Percentiles rank a stretch among this genome's conserved stretches.
Conservation (phyloP, 805 yeast species). For the Metschnikowia proteae region DNA sequence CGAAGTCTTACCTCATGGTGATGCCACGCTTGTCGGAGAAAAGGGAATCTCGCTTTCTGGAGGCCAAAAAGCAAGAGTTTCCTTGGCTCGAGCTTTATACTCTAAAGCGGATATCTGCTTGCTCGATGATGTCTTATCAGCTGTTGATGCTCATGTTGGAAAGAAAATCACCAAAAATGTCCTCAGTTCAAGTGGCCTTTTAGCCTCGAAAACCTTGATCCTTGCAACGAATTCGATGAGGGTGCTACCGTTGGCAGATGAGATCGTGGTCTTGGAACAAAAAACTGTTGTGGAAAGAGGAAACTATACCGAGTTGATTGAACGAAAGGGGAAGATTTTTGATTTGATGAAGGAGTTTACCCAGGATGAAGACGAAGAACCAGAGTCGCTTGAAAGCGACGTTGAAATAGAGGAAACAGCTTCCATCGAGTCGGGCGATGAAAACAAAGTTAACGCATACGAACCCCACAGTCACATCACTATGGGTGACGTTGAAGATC, state of each 20-base stretch:
- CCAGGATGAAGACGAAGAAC: conserved; percentile 15
- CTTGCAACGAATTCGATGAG: conserved; percentile 57
- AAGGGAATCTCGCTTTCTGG: conserved; percentile 60
- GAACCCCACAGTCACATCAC: conserved; percentile 13
- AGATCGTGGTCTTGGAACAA: conserved; percentile 54
- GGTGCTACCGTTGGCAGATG: conserved; percentile 55
- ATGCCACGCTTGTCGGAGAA: conserved; percentile 54
- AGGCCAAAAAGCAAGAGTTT: conserved; percentile 62
- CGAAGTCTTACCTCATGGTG: conserved; percentile 48
- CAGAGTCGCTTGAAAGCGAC: conserved; percentile 12
- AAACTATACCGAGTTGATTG: conserved; percentile 47
- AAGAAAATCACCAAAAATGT: conserved; percentile 50
- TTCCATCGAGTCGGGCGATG: conserved; percentile 9
- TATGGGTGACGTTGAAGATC: conserved; percentile 22
- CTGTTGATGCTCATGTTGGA: conserved; percentile 72
- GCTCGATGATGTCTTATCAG: conserved; percentile 64
- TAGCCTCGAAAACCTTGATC: conserved; percentile 50
- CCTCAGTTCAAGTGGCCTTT: conserved; percentile 44
- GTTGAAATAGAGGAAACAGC: conserved; percentile 9
- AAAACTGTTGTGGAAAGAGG: conserved; percentile 57
- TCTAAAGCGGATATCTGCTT: conserved; percentile 55
- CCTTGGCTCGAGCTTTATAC: conserved; percentile 68
- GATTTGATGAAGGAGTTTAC: conserved; percentile 32
- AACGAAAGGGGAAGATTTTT: conserved; percentile 31
- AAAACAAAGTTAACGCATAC: conserved; percentile 4